Evolutionary conservation across 768 basidiomycete genomes (phyloP), one percentile per base, ranked within the genome.

Genomic region (Udeniomyces megalosporus): DNA sequence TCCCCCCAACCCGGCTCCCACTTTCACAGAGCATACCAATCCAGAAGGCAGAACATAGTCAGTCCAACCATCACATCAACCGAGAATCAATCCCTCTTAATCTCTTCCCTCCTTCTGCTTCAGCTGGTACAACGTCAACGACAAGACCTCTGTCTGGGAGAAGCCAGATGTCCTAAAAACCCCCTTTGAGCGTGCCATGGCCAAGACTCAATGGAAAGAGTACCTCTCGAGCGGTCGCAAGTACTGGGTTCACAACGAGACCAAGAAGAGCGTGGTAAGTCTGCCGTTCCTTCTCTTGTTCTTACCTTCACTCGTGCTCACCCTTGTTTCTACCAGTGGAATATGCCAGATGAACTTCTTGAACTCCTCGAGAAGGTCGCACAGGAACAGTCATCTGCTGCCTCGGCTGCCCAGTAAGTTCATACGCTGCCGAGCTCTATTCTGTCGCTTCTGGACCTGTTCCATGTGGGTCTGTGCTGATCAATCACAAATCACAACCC

Each of bases 161-260:
- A 99, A 97, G 72, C 95, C 95, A 64, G 88, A 92, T 72, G 91
- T 87, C 26, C 78, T 97, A 54, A 95, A 92, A 75, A 84, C 87
- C 0, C 86, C 90, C 22, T 62, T 56, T 28, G 49, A 92, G 86
- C 82, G 84, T 70, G 90, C 90, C n/a, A 76, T 96, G 53, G 83
- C 80, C 34, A 78, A 88, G 73, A 95, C 92, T 14, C 81, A 82
- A 74, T 97, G 92, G 92, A 95, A 93, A 71, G 89, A 95, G 73
- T 99, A 96, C 72, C 86, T 88, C 67, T 87, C 88, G 2, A 86
- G 86, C 56, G 90, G 88, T 31, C 76, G 89, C 67, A 90, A 90
- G 70, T 91, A 91, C 71, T 91, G 87, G 72, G 88, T 89, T 67
- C 85, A 91, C 71, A 88, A 87, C 34, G 83, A 86, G 46, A 80